Base-by-base conservation (phyloP, 257 asterid genomes). In the Hygrophila difformis region DNA sequence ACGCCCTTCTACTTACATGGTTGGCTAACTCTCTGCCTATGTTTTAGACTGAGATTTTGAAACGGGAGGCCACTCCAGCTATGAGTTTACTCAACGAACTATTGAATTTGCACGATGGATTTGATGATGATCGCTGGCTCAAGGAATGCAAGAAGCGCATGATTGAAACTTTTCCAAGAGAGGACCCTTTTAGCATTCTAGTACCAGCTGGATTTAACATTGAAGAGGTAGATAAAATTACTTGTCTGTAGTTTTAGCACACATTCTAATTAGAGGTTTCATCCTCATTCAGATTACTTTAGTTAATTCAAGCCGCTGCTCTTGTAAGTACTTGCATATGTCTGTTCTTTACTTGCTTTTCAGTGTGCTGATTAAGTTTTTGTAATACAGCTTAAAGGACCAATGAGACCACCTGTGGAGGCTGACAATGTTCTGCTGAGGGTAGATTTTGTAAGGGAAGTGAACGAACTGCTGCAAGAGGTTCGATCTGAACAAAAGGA, bases 141-240 rank as follows among this genome's bases (percentile, higher is more conserved):
- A 89, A 85, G 65, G 70, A 65, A 5, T 82, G 98, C 58, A 85
- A 72, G 69, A 89, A 82, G 71, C 64, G 39, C 38, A 79, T 89
- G 98, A 49, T 74, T 33, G 82, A 79, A 43, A 82, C 94, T 21
- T 85, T 89, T 62, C 98, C 96, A 22, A 66, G 92, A 39, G 98
- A 89, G 61, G 98, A 89, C 63, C 98, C 98, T 38, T 89, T 79
- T 65, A 89, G 88, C 66, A 82, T 89, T 60, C 89, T 89, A 54
- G 88, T 75, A 35, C 98, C 94, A 1, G 63, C 83, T 44, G 98
- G 98, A 54, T 89, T 85, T 21, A 88, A 89, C 77, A 73, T 89
- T 51, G 88, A 82, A 46, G 82, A 66, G 91, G 97, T 85, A 72
- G 34, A 12, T 26, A 4, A 18, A 12, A 10, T 17, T 44, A 36